Evolutionary conservation across 2,329 filamentous ascomycete species (phyloP).

Genomic region (Incumbomyces delicatus): DNA sequence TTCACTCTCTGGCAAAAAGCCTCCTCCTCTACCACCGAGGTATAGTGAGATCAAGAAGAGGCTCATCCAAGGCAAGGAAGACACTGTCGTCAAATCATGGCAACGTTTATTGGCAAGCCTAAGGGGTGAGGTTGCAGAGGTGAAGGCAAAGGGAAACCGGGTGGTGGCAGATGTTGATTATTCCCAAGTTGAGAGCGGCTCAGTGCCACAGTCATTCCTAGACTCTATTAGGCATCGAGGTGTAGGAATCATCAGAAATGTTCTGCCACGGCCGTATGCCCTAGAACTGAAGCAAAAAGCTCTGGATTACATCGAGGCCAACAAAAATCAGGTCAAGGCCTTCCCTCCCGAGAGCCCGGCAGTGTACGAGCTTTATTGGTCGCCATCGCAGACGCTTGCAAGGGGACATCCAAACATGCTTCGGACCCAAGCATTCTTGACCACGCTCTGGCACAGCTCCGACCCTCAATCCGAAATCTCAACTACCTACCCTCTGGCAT

Average conservation of each 20-base stretch:
- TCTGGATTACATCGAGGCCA: slow-evolving; percentile 55
- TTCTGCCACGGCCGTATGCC: slow-evolving; percentile 54
- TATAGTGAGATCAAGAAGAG: slow-evolving; percentile 32
- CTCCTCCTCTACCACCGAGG: slow-evolving; percentile 32
- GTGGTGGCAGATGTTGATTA: slow-evolving; percentile 37
- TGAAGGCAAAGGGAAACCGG: slow-evolving; percentile 31
- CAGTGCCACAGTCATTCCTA: slow-evolving; percentile 26
- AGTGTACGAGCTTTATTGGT: slow-evolving; percentile 71
- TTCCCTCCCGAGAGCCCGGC: slow-evolving; percentile 59
- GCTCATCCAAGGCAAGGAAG: slow-evolving; percentile 32
- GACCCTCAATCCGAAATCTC: slow-evolving; percentile 31
- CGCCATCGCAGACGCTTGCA: slow-evolving; percentile 55
- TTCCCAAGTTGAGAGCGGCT: slow-evolving; percentile 29
- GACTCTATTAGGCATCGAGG: slow-evolving; percentile 53
- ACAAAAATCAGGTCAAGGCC: slow-evolving; percentile 43
- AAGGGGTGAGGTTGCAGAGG: slow-evolving; percentile 31
- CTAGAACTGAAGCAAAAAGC: slow-evolving; percentile 55
- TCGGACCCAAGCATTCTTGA: slow-evolving; percentile 50
- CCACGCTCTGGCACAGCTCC: slow-evolving; percentile 54
- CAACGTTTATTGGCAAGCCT: slow-evolving; percentile 31
- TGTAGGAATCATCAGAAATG: slow-evolving; percentile 54
- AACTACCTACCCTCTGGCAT: slow-evolving; percentile 53
- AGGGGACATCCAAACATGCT: slow-evolving; percentile 58
- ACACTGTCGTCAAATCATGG: slow-evolving; percentile 32
- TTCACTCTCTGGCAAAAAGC: slow-evolving; percentile 34